Evolutionary conservation across 2,329 filamentous ascomycete genomes (phyloP).

Genomic region (Botrytis byssoidea): DNA sequence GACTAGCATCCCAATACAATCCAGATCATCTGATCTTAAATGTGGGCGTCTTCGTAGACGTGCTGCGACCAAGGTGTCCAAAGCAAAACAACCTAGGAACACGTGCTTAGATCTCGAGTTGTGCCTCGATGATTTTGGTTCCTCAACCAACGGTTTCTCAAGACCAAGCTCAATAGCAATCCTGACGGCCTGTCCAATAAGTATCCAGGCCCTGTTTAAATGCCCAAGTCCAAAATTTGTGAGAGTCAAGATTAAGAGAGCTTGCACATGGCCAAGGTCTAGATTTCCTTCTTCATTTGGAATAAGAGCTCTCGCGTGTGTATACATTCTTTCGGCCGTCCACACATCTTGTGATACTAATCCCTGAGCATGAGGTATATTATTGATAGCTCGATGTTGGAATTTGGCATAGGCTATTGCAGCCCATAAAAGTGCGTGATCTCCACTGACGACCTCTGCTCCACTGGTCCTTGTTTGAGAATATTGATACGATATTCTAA

Average conservation of each 20-base stretch:
- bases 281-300: constrained; percentile 49
- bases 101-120: constrained; percentile 43
- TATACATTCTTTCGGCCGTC: constrained; percentile 47
- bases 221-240: constrained; percentile 60
- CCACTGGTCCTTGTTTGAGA: constrained; percentile 25
- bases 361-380: constrained; percentile 33
- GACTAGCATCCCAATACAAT: constrained; percentile 49
- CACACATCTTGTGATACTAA: constrained; percentile 27
- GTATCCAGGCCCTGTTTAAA: constrained; percentile 59
- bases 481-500: constrained; percentile 38
- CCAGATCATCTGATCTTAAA: constrained; percentile 49
- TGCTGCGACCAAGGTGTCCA: constrained; percentile 59
- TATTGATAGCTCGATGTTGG: constrained; percentile 43
- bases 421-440: constrained; percentile 60
- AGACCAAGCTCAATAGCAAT: constrained; percentile 47
- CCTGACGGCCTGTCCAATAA: constrained; percentile 63
- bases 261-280: constrained; percentile 54
- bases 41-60: constrained; percentile 51
- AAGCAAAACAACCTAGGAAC: constrained; percentile 58
- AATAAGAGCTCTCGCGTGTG: constrained; percentile 49
- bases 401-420: constrained; percentile 57
- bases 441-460: constrained; percentile 31
- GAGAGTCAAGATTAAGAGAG: constrained; percentile 58
- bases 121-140: constrained; percentile 30
- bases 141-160: constrained; percentile 36